Base-by-base conservation (phyloP, 495 filamentous ascomycete genomes). In the Penicillium antarcticum region DNA sequence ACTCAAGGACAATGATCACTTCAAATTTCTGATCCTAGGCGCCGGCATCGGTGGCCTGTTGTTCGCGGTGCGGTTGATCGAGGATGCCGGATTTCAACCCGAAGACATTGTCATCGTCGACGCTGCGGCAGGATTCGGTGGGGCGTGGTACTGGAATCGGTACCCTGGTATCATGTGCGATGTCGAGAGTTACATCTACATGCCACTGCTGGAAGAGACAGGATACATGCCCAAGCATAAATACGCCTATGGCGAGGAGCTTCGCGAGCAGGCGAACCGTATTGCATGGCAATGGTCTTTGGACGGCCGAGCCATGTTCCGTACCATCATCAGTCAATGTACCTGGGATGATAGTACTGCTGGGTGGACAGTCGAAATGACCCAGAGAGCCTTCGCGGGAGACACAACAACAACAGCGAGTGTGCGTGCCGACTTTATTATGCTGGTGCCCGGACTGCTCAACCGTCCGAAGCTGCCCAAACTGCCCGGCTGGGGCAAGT, bases 201-300 rank as follows among this genome's bases (percentile, higher is more conserved):
- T 85, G 63, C 80, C 81, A 0, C 58, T 81, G 10, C 64, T 84
- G 16, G 80, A 85, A 39, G 80, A 83, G 57, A 83, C 71, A 9
- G 80, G 74, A 0, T 82, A 78, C 51, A 67, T 81, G 44, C 80
- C 80, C 1, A 68, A 57, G 29, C 61, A 69, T 23, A 54, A 59
- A 29, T 68, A 70, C 26, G 48, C 49, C 0, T 38, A 42, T 6
- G 60, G 63, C 1, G 17, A 44, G 5, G 65, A 68, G 45, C 45
- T 68, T 8, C 13, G 57, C 5, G 39, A 35, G 0, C 49, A 70
- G 46, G 52, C 59, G 2, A 42, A 66, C 16, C 47, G 38, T 7
- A 55, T 70, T 26, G 65, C 53, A 42, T 14, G 36, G 5, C 57
- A 75, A 39, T 84, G 63, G 57, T 59, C 65, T 1, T 51, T 86